phyloP scores from a whole-genome alignment of 225 moss, liverwort and hornwort species.

The Lunularia cruciata region DNA sequence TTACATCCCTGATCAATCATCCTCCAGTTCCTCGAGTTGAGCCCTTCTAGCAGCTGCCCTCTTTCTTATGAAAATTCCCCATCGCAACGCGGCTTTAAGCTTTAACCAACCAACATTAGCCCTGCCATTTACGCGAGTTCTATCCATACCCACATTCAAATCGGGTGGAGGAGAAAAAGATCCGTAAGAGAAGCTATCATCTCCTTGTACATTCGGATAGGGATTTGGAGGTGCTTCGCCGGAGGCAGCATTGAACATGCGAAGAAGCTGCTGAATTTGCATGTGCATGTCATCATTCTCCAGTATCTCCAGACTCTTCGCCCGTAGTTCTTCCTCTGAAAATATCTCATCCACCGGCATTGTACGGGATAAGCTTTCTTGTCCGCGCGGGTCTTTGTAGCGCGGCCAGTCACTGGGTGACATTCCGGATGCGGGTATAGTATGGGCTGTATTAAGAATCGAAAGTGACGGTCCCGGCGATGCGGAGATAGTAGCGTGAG shows the following conservation, averaged over 20 bases:
- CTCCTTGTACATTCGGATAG: conserved; percentile 37
- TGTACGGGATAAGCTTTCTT: conserved; percentile 26
- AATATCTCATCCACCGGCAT: conserved; percentile 35
- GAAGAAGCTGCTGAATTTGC: conserved; percentile 53
- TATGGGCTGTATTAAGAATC: conserved; percentile 4
- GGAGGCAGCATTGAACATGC: conserved; percentile 51
- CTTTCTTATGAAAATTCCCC: conserved; percentile 87
- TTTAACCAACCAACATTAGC: conserved; percentile 81
- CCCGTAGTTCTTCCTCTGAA: conserved; percentile 46
- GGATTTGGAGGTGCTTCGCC: conserved; percentile 25
- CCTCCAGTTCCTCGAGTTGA: conserved; percentile 64
- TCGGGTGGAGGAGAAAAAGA: conserved; percentile 51
- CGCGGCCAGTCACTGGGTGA: conserved; percentile 38
- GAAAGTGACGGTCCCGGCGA: conserved; percentile 21
- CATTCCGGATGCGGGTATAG: conserved; percentile 15
- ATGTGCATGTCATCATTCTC: conserved; percentile 60
- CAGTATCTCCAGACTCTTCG: conserved; percentile 41
- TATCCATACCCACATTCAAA: conserved; percentile 52
- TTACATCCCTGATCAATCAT: conserved; percentile 45
- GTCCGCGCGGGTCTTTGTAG: conserved; percentile 29
- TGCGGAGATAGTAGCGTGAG: conserved; percentile 23
- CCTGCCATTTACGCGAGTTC: conserved; percentile 52
- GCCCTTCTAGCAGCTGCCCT: conserved; percentile 74
- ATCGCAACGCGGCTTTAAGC: conserved; percentile 76
- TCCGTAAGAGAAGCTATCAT: conserved; percentile 52